Percentiles rank a stretch among this genome's conserved stretches.
phyloP scores from a whole-genome alignment of 139 green algal genomes.

The Zygnema cylindricum region DNA sequence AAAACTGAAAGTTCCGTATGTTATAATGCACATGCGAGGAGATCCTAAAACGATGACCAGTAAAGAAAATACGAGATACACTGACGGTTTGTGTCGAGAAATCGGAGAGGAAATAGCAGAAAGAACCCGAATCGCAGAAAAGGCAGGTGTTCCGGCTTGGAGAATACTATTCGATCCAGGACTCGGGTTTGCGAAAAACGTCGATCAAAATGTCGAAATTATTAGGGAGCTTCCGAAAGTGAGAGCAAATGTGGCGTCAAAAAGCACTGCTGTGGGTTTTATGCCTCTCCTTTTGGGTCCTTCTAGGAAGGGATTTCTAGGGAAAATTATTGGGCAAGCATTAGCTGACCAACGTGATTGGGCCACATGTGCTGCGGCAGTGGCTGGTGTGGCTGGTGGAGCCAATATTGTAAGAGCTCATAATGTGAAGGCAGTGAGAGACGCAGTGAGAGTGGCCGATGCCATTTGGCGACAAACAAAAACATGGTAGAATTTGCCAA shows the following conservation, averaged over 20 bases:
- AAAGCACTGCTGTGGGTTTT: constrained; percentile 6
- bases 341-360: constrained; percentile 43
- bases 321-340: constrained; percentile 21
- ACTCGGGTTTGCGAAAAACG: constrained; percentile 56
- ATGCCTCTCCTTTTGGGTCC: constrained; percentile 52
- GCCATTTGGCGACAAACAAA: constrained; percentile 44
- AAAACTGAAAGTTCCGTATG: constrained; percentile 82
- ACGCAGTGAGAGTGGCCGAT: constrained; percentile 54
- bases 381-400: constrained; percentile 43
- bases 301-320: constrained; percentile 59
- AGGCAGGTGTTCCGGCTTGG: constrained; percentile 52
- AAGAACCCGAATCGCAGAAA: constrained; percentile 19
- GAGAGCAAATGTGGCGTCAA: not conserved
- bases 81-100: constrained; percentile 45
- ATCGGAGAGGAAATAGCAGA: constrained; percentile 35
- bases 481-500: not conserved
- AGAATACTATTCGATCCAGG: constrained; percentile 60
- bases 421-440: constrained; percentile 46
- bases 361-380: constrained; percentile 39
- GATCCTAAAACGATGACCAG: constrained; percentile 81
- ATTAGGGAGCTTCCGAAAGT: constrained; percentile 32
- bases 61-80: constrained; percentile 29
- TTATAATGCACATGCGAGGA: constrained; percentile 96
- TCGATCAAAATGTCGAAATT: constrained; percentile 37
- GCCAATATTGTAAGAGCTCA: constrained; percentile 54